These are phyloP conservation scores for Vicia villosa DNA, from an alignment of 306 rosid genomes.

Conservation along the genomic window DNA sequence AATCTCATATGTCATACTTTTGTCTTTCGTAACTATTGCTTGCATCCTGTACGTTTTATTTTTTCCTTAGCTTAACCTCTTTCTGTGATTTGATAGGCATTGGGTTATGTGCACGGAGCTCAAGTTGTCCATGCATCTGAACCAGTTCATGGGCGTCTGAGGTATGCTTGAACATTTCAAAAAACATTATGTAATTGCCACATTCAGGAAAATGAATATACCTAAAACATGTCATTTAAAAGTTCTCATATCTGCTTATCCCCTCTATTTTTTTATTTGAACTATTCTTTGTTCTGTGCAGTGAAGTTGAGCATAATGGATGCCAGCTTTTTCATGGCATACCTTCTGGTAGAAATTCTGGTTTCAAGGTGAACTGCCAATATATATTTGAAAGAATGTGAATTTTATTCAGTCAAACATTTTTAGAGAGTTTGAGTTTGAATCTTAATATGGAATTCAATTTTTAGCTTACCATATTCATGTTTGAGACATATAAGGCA, in stretches of 20 bases:
- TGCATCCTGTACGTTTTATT: neutral
- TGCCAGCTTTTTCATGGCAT: slow-evolving; percentile 75
- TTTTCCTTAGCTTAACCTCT: slow-evolving; percentile 30
- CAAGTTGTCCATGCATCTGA: slow-evolving; percentile 88
- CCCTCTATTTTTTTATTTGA: neutral
- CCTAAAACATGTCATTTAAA: slow-evolving; percentile 16
- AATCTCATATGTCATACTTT: too few relatives aligned
- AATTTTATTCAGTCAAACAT: neutral
- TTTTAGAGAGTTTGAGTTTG: slow-evolving; percentile 25
- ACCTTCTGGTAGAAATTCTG: slow-evolving; percentile 85
- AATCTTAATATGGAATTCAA: slow-evolving; percentile 19
- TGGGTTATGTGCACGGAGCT: slow-evolving; percentile 94
- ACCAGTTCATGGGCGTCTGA: slow-evolving; percentile 93
- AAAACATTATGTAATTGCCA: slow-evolving; percentile 22
- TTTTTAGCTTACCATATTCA: neutral
- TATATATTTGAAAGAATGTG: slow-evolving; percentile 25
- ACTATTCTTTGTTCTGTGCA: slow-evolving; percentile 40
- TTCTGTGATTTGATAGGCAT: slow-evolving; percentile 63
- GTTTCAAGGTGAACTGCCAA: slow-evolving; percentile 75
- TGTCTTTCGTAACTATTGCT: slow-evolving; percentile 15
- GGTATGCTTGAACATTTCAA: slow-evolving; percentile 51
- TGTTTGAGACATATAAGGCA: slow-evolving; percentile 22
- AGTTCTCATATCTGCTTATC: slow-evolving; percentile 20
- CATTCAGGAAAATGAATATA: slow-evolving; percentile 19
- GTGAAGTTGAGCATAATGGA: slow-evolving; percentile 90